Evolutionary conservation across 2,329 filamentous ascomycete species (phyloP), one percentile per base, ranked within the genome.

Genomic region (Kalmusia sp.): DNA sequence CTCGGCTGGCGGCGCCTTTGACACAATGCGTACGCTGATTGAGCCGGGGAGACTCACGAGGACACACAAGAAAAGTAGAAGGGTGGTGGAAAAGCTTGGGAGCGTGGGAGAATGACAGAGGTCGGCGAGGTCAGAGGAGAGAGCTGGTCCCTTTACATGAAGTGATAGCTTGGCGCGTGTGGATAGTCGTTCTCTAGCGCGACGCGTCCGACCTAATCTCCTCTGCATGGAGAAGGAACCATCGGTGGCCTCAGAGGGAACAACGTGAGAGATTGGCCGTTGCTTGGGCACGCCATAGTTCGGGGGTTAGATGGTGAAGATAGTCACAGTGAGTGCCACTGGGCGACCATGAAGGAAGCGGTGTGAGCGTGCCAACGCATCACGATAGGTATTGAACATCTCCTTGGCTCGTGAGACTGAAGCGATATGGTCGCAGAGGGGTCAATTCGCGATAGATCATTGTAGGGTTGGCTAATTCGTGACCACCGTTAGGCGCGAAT

Each of bases 281-380:
- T 28, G 14, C 4, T 15, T 34, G 19, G 24, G 28, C 28, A 45
- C 14, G 28, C 27, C 11, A 24, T 28, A 6, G 14, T 37, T 31
- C 11, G 24, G 8, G 11, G 3, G 12, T 22, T n/a, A 6, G 21
- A n/a, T 24, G 19, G 11, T 9, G 31, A 9, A 11, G 6, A 12
- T 17, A 5, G 11, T 4, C 24, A 15, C 4, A 15, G 11, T 6
- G 11, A 38, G 4, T 22, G 5, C 9, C 4, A 11, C 14, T 35
- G 7, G 33, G 14, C 33, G 14, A 28, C 15, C 11, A 30, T 35
- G 22, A 30, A 28, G 6, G 37, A 17, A 43, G 48, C 48, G 48
- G 48, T 50, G 38, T 50, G 48, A 24, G 7, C 27, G 5, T 43
- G 48, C 48, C 48, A 50, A 33, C 48, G 25, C 48, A 50, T 27